phyloP scores from a whole-genome alignment of 2,329 filamentous ascomycete genomes.

The Aspergillus jensenii region DNA sequence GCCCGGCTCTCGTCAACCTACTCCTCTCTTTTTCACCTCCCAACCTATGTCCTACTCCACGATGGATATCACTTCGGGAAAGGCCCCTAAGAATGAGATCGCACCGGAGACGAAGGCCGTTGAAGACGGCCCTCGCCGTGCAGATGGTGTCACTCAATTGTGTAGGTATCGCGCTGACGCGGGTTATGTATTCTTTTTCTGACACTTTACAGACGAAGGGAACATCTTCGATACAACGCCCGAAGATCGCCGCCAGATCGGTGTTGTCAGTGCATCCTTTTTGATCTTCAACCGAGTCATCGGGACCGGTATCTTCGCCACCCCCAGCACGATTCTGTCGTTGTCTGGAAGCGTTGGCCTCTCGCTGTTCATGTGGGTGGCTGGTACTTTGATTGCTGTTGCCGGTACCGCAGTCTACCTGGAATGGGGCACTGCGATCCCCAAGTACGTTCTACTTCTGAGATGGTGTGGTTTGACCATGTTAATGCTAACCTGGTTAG shows the following conservation, averaged over 20 bases:
- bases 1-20: neutral
- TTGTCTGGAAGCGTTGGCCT: conserved; percentile 48
- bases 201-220: conserved; percentile 31
- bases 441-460: conserved; percentile 32
- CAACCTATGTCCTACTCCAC: neutral
- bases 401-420: conserved; percentile 47
- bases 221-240: conserved; percentile 37
- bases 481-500: conserved; percentile 26
- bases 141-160: conserved; percentile 34
- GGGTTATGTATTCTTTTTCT: neutral
- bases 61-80: conserved; percentile 12
- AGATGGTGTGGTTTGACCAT: neutral
- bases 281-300: conserved; percentile 52
- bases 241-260: conserved; percentile 40
- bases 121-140: conserved; percentile 25
- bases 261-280: conserved; percentile 43
- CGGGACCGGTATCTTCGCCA: conserved; percentile 53
- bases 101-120: conserved; percentile 22
- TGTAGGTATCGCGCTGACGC: conserved; percentile 24
- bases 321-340: conserved; percentile 46
- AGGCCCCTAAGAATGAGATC: conserved; percentile 18
- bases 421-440: conserved; percentile 53
- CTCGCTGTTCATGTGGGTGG: conserved; percentile 51
- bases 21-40: neutral
- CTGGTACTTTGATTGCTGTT: conserved; percentile 50